A percentile compares a stretch with the other conserved stretches of the same genome.
Conservation (phyloP, 1,139 yeast genomes). For the Candida tunisiensis region DNA sequence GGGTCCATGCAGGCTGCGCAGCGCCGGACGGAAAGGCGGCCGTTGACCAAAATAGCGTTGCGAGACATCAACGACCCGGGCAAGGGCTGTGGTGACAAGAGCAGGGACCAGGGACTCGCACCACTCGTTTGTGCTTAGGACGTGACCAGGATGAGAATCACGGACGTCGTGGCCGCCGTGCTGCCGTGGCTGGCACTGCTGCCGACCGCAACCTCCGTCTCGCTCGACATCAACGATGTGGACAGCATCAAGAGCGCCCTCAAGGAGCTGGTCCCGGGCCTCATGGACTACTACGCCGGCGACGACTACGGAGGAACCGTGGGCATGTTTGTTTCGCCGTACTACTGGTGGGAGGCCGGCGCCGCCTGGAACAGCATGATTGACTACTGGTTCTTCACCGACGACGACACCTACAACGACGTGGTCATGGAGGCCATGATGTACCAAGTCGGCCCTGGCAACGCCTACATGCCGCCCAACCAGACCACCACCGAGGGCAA, state of each 20-base stretch:
- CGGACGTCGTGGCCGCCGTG: neutral
- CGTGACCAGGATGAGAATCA: neutral
- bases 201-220: conserved; percentile 1
- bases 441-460: conserved; percentile 48
- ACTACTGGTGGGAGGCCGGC: conserved; percentile 94
- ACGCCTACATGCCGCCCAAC: conserved; percentile 59
- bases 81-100: too few species aligned
- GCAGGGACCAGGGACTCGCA: neutral
- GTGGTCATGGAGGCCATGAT: conserved; percentile 40
- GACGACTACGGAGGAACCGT: conserved; percentile 32
- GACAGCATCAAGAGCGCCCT: conserved; percentile 27
- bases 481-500: conserved; percentile 73
- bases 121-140: neutral
- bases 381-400: conserved; percentile 47
- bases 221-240: conserved; percentile 8
- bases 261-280: conserved; percentile 40
- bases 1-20: too few species aligned
- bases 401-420: conserved; percentile 41
- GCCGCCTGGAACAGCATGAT: conserved; percentile 70
- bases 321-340: conserved; percentile 62
- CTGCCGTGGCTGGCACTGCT: neutral
- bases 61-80: too few species aligned
- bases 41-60: too few species aligned
- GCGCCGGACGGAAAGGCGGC: too few species aligned
- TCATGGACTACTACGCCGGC: conserved; percentile 60